A percentile compares a stretch with the other conserved stretches of the same genome.
These are phyloP conservation scores for Didymella sp. DNA, from an alignment of 2,329 filamentous ascomycete species.

Conservation along the genomic window DNA sequence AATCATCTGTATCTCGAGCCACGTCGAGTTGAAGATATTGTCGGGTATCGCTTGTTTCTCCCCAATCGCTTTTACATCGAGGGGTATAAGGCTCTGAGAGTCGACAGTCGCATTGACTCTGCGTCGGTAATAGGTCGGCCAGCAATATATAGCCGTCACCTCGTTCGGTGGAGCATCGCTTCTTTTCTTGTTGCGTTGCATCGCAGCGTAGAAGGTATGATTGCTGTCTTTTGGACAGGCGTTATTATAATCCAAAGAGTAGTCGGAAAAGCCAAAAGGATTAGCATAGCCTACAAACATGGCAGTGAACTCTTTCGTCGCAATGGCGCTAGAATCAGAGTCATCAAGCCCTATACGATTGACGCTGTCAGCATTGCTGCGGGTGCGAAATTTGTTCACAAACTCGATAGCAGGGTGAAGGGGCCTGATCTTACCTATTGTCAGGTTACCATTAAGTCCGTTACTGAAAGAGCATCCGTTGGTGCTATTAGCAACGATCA, in stretches of 20 bases:
- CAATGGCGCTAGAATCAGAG: too few relatives aligned
- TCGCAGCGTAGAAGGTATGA: slow-evolving; percentile 45
- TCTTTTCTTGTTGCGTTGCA: slow-evolving; percentile 21
- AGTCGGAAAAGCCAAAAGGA: slow-evolving; percentile 38
- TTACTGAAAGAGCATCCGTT: too few relatives aligned
- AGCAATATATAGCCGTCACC: slow-evolving; percentile 34
- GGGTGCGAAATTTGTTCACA: too few relatives aligned
- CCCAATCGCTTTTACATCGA: slow-evolving; percentile 2
- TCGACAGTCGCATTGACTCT: slow-evolving; percentile 53
- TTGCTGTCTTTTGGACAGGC: slow-evolving; percentile 47
- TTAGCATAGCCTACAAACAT: slow-evolving; percentile 56
- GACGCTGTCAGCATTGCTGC: too few relatives aligned
- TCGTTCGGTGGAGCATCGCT: slow-evolving; percentile 24
- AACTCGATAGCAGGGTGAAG: too few relatives aligned
- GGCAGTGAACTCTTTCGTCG: slow-evolving; percentile 34
- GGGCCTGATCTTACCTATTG: too few relatives aligned
- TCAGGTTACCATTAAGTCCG: too few relatives aligned
- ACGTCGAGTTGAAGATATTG: background rate
- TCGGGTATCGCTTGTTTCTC: background rate
- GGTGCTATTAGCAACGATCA: too few relatives aligned
- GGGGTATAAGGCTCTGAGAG: background rate
- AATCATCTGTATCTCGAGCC: slow-evolving; percentile 7
- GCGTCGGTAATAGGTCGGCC: slow-evolving; percentile 55
- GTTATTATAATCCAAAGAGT: slow-evolving; percentile 34
- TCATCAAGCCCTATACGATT: too few relatives aligned